Evolutionary conservation across 169 alveolate genomes (phyloP).

Genomic region (Eimeria necatrix): DNA sequence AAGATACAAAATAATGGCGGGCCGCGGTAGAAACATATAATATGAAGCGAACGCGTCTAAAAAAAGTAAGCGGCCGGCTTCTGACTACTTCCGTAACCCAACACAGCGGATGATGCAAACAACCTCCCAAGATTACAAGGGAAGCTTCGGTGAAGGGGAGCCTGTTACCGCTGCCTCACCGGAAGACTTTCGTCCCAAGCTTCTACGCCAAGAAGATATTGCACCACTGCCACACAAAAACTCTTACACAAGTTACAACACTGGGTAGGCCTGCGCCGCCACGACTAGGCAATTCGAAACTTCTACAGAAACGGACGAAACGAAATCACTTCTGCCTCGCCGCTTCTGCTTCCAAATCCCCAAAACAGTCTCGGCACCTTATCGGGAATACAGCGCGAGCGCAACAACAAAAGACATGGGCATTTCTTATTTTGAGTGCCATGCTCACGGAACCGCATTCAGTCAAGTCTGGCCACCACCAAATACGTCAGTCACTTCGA

Average conservation of each 20-base stretch:
- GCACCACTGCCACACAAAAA: conserved; percentile 23
- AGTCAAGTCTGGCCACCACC: conserved; percentile 40
- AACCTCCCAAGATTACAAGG: conserved; percentile 42
- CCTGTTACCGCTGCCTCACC: conserved; percentile 19
- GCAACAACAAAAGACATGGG: no score
- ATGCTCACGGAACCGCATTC: background rate
- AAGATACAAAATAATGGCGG: background rate
- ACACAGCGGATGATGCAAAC: conserved; percentile 44
- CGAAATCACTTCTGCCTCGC: background rate
- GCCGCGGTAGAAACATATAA: background rate
- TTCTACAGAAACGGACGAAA: conserved; percentile 1
- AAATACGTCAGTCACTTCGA: conserved; percentile 36
- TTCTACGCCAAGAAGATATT: conserved; percentile 18
- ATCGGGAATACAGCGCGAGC: no score
- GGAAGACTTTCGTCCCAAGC: conserved; percentile 4
- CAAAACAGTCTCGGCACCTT: conserved; percentile 10
- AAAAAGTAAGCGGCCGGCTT: conserved; percentile 18
- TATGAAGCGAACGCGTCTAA: conserved; percentile 28
- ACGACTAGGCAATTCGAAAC: conserved; percentile 32
- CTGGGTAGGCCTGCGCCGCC: conserved; percentile 31
- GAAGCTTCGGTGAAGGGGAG: background rate
- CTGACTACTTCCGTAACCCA: conserved; percentile 48
- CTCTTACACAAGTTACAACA: conserved; percentile 19
- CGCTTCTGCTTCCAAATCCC: background rate
- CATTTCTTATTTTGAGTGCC: background rate